These are phyloP conservation scores for Arthroderma sp. DNA, from an alignment of 2,329 filamentous ascomycete genomes.

Conservation along the genomic window DNA sequence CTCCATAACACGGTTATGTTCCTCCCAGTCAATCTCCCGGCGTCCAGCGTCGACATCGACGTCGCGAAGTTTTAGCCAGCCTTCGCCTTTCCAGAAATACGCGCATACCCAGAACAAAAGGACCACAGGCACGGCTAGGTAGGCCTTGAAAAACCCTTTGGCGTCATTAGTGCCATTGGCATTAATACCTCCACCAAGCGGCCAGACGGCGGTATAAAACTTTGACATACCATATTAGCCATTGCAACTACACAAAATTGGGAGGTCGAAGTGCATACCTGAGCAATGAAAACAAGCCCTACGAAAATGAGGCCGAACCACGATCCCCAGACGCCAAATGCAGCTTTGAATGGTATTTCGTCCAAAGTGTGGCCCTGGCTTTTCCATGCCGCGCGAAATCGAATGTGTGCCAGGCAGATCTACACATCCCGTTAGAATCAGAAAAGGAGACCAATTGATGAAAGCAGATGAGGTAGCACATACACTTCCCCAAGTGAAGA, in stretches of 20 bases:
- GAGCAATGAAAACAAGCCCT: constrained; percentile 40
- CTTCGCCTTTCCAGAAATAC: constrained; percentile 53
- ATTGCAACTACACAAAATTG: neutral
- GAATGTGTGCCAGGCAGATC: constrained; percentile 56
- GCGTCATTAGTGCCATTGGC: constrained; percentile 12
- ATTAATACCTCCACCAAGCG: constrained; percentile 15
- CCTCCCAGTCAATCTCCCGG: constrained; percentile 53
- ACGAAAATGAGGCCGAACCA: constrained; percentile 49
- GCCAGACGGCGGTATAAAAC: constrained; percentile 23
- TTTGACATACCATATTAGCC: neutral
- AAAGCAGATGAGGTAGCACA: constrained; percentile 2
- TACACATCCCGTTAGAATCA: constrained; percentile 1
- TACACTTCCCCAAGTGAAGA: constrained; percentile 52
- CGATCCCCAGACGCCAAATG: constrained; percentile 48
- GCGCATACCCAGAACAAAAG: constrained; percentile 43
- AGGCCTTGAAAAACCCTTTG: constrained; percentile 23
- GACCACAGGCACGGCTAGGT: constrained; percentile 22
- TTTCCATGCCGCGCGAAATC: constrained; percentile 52
- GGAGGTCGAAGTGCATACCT: constrained; percentile 21
- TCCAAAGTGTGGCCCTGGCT: constrained; percentile 47
- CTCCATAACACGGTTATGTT: constrained; percentile 39
- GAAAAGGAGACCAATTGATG: too few species aligned
- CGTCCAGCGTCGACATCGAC: constrained; percentile 58
- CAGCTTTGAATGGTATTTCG: constrained; percentile 50
- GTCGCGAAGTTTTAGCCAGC: constrained; percentile 46